Base-by-base conservation (phyloP, 1,139 yeast species). In the Suhomyces taliae region DNA sequence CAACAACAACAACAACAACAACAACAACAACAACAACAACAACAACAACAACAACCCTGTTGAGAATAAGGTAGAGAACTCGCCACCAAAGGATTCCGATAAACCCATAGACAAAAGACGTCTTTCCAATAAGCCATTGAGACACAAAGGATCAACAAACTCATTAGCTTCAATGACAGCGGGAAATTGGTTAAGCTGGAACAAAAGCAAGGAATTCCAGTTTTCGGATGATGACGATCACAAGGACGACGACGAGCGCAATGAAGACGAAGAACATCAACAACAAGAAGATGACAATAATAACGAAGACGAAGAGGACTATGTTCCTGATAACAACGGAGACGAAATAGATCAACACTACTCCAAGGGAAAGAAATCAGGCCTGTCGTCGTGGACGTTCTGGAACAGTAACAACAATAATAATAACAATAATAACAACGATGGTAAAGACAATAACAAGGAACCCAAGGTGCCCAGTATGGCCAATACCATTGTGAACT, bases 301-400 rank as follows among this genome's bases (percentile, higher is more conserved):
- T 14, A 58, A 57, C 10, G 56, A 52, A 6, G 65, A 58, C 10
- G 62, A 60, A 14, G 66, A 62, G n/a, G 68, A 66, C 37, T 57
- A 57, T 8, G 53, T 49, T 9, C 59, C 63, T 8, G 67, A 65
- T 37, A 65, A 62, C 46, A 58, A 59, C 38, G 64, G 64, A 9
- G 74, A 70, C 45, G 76, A 67, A 43, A 58, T 69, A 4, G 72
- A 66, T 38, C 75, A 71, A 40, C 70, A 69, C 39, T 62, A 64
- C 8, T 41, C 52, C 32, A 47, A 50, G 26, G 38, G 44, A 35
- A 67, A 65, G 54, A 71, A 62, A 51, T 62, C 64, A 43, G 50
- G 49, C 8, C 40, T 56, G 5, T 58, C 66, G 2, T 48, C 64
- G 27, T 73, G 78, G 78, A 60, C 60, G 27, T 73, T 74, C 50